Base-by-base conservation (phyloP, 2,329 filamentous ascomycete genomes). In the Curvularia spicifera region DNA sequence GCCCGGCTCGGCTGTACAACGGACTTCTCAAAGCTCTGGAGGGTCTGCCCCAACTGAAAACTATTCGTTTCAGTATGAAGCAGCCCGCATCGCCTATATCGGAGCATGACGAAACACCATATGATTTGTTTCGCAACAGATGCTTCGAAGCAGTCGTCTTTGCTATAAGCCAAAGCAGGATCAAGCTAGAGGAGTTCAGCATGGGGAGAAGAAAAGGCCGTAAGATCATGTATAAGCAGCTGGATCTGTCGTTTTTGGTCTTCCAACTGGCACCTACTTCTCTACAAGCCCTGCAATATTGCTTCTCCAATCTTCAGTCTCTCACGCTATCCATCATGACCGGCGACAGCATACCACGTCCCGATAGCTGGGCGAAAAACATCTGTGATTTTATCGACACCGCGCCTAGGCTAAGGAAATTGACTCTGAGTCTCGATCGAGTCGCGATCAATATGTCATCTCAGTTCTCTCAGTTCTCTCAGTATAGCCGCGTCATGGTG, bases 121-220 rank as follows among this genome's bases (percentile, higher is more conserved):
- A 70, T 42, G 22, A 58, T n/a, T 10, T 59, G 1, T 71, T 71
- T 47, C 66, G 67, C 12, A 48, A 53, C 2, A 60, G 45, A 31
- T 72, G 69, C 44, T 70, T 73, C 29, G 62, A 60, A 26, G 61
- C 62, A 15, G 59, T 73, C 26, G 29, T 72, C 3, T 59, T 67
- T 24, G 66, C 71, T 13, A 49, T 74, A 12, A 29, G 59, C 7
- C 51, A 60, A 10, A 71, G 69, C 55, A 55, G 57, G 24, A 51
- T 68, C 29, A 53, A 53, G 13, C 47, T 74, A 5, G 46, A 67
- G 20, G 61, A 68, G 18, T 66, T 74, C 52, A 60, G 59, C 12
- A 67, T 68, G 56, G 56, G 60, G 24, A 69, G 66, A 44, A 60
- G 59, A 13, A 64, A 53, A 10, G 37, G 35, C 7, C 37, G 53